Base-by-base conservation (phyloP, 2,329 filamentous ascomycete species). In the Fusarium nygamai region DNA sequence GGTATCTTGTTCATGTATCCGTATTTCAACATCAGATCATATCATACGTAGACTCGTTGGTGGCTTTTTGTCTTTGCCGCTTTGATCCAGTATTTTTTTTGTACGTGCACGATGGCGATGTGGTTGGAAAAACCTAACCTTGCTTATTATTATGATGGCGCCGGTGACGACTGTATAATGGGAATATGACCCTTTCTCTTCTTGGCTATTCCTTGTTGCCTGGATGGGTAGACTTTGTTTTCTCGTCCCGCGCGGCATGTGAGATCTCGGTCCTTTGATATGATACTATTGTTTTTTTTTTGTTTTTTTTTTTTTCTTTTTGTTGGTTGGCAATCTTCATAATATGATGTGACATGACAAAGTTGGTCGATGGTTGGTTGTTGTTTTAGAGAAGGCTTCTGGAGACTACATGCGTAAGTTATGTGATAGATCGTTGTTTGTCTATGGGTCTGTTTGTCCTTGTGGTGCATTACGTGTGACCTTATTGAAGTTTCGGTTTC, bases 1-100 rank as follows among this genome's bases (percentile, higher is more conserved):
- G 33, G n/a, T 41, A 34, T 46, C n/a, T 34, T 27, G n/a, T 59
- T 47, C n/a, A 57, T n/a, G n/a, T n/a, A n/a, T n/a, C n/a, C n/a
- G 22, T 56, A n/a, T 61, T 31, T 47, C 41, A 57, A 46, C 47
- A 70, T 61, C 50, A 39, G 44, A 44, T 70, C 71, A 73, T 51
- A 34, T 70, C 68, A 59, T 41, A 34, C 36, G n/a, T 27, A 50
- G 62, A 44, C 39, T 39, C 33, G 33, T 9, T 51, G 38, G 29
- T 41, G 46, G 13, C 33, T 34, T 33, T 39, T 54, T 10, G 22
- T 36, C 43, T 44, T 39, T 57, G 11, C 27, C 22, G 44, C 31
- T 38, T 46, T 53, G 27, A 43, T 60, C 54, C 53, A 54, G 53
- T 29, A 39, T n/a, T 24, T 24, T 24, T 19, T 33, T 39, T 64